Conservation (phyloP, 192 early-diverging fungal species). For the Anaeromyces robustus region DNA sequence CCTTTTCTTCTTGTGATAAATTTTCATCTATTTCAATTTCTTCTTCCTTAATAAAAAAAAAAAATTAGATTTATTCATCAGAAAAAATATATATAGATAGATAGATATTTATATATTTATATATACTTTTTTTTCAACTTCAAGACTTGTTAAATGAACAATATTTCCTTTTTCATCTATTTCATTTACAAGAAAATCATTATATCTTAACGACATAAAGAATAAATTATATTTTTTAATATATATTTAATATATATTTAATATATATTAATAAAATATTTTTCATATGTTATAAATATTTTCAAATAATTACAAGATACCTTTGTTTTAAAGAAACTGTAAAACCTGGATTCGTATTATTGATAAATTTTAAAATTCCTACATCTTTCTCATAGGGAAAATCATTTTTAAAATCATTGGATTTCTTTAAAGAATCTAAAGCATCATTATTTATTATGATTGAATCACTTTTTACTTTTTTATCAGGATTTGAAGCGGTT, state of each 20-base stretch:
- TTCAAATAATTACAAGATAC: too few species aligned
- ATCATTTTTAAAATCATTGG: not conserved
- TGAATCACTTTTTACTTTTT: not conserved
- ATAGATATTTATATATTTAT: too few species aligned
- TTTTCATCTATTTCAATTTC: constrained; percentile 1
- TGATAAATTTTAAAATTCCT: not conserved
- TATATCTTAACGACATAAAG: constrained; percentile 44
- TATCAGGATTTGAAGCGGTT: not conserved
- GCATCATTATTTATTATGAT: not conserved
- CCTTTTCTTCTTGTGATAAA: constrained; percentile 6
- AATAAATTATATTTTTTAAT: not conserved
- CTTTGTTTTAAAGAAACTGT: not conserved
- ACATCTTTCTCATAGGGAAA: not conserved
- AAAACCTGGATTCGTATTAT: not conserved
- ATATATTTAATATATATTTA: too few species aligned
- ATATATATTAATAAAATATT: too few species aligned
- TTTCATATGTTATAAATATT: too few species aligned
- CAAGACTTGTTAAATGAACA: constrained; percentile 36
- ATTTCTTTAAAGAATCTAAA: not conserved
- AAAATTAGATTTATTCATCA: too few species aligned
- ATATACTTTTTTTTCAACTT: constrained; percentile 11
- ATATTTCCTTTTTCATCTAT: constrained; percentile 53
- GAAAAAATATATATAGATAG: too few species aligned
- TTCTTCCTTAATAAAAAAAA: too few species aligned
- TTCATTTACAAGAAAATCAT: constrained; percentile 91